These are phyloP conservation scores for Friedmanniomyces endolithicus DNA, from an alignment of 495 filamentous ascomycete genomes.

Conservation along the genomic window DNA sequence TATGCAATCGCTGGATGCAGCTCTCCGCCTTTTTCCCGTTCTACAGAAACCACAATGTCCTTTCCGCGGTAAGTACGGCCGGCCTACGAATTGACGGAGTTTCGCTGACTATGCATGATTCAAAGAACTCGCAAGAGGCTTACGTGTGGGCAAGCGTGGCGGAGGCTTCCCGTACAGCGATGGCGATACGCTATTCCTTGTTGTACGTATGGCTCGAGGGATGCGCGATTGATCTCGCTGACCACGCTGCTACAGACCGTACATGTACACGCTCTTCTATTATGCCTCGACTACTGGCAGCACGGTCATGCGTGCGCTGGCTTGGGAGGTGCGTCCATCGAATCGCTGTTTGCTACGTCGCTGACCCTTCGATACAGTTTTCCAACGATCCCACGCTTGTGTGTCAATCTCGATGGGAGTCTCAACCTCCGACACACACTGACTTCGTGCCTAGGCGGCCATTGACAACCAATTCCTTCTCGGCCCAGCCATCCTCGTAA, in stretches of 20 bases:
- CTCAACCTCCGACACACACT: too few species aligned
- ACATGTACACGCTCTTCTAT: slow-evolving; percentile 27
- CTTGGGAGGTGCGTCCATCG: slow-evolving; percentile 13
- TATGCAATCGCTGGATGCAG: slow-evolving; percentile 29
- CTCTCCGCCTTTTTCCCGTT: slow-evolving; percentile 24
- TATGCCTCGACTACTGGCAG: slow-evolving; percentile 17
- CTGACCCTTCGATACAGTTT: slow-evolving; percentile 4
- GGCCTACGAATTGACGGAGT: too few species aligned
- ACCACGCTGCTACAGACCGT: slow-evolving; percentile 2
- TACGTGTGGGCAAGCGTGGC: slow-evolving; percentile 30
- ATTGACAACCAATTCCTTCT: slow-evolving; percentile 26
- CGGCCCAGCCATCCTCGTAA: slow-evolving; percentile 20
- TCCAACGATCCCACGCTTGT: slow-evolving; percentile 21
- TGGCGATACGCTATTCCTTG: slow-evolving; percentile 24
- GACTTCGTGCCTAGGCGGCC: neutral
- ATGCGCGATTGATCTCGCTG: too few species aligned
- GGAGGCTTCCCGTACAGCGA: slow-evolving; percentile 19
- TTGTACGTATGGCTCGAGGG: neutral
- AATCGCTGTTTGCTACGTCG: too few species aligned
- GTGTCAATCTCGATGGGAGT: too few species aligned
- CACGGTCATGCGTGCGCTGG: slow-evolving; percentile 23
- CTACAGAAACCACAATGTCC: slow-evolving; percentile 27
- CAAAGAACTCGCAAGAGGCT: neutral
- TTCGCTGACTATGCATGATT: too few species aligned
- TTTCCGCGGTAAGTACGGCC: neutral